Evolutionary conservation across 1,284 basidiomycete species (phyloP).

Genomic region (Microbotryum violaceum): DNA sequence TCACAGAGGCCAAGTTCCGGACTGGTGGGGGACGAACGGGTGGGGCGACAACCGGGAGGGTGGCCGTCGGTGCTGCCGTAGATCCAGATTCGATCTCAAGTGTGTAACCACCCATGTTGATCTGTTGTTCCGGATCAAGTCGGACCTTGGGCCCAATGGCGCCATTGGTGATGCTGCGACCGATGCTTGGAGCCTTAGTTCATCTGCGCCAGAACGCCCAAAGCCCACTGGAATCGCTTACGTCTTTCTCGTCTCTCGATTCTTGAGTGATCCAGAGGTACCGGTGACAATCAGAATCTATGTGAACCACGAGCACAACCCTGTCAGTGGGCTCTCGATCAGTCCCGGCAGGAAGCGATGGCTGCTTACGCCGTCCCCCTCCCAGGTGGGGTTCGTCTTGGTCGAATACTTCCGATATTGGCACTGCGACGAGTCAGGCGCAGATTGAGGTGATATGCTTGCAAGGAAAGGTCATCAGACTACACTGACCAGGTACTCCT

Average conservation of each 20-base stretch:
- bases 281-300: slow-evolving; percentile 10
- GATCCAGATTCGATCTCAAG: neutral
- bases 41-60: neutral
- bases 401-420: slow-evolving; percentile 15
- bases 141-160: neutral
- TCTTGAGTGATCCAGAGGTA: neutral
- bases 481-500: too few relatives aligned
- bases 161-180: slow-evolving; percentile 9
- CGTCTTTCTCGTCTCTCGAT: slow-evolving; percentile 11
- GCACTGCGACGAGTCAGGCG: slow-evolving; percentile 1
- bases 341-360: neutral
- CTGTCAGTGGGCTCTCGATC: neutral
- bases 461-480: too few relatives aligned
- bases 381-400: slow-evolving; percentile 20
- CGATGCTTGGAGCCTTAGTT: neutral
- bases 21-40: slow-evolving; percentile 25
- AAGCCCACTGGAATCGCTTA: neutral
- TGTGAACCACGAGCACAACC: neutral
- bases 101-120: neutral
- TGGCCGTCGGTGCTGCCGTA: too few relatives aligned
- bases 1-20: neutral
- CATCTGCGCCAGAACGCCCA: too few relatives aligned
- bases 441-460: too few relatives aligned
- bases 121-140: neutral
- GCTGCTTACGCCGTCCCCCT: slow-evolving; percentile 16